Conservation (phyloP, 2,329 filamentous ascomycete genomes). For the Pezicula radicicola region DNA sequence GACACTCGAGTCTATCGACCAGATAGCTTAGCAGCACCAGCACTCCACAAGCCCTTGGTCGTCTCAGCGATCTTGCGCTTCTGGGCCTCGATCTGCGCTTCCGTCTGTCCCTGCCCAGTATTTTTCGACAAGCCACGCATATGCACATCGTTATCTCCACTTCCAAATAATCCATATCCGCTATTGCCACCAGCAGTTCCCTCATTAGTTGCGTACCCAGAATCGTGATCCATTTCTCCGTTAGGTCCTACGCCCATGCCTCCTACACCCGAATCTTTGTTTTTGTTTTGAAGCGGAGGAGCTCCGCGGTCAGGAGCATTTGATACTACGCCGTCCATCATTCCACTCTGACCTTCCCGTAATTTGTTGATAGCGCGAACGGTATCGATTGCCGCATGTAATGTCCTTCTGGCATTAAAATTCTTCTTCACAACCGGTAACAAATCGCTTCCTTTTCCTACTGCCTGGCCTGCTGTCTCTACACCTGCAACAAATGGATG, state of each 20-base stretch:
- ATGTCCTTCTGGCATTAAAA: conserved; percentile 66
- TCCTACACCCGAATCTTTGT: conserved; percentile 43
- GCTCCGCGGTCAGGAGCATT: conserved; percentile 44
- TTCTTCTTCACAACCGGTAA: conserved; percentile 71
- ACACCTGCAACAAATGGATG: conserved; percentile 62
- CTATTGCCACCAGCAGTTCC: background rate
- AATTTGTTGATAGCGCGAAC: conserved; percentile 70
- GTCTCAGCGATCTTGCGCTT: conserved; percentile 60
- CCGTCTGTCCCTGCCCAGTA: conserved; percentile 29
- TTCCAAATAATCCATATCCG: conserved; percentile 1
- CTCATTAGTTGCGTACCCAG: conserved; percentile 18
- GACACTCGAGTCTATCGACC: background rate
- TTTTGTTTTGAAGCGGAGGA: conserved; percentile 28
- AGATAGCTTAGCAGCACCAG: conserved; percentile 19
- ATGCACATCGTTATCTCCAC: conserved; percentile 12
- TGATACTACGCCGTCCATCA: conserved; percentile 60
- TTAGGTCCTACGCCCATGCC: conserved; percentile 18
- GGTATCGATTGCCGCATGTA: conserved; percentile 69
- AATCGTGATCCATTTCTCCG: conserved; percentile 22
- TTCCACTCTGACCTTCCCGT: conserved; percentile 54
- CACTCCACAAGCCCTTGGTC: conserved; percentile 58
- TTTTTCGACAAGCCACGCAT: conserved; percentile 24
- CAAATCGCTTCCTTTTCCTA: conserved; percentile 56
- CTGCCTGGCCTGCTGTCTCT: conserved; percentile 39
- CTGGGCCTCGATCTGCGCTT: conserved; percentile 30